Evolutionary conservation across 306 rosid species (phyloP).

Genomic region (Prunus mongolica): DNA sequence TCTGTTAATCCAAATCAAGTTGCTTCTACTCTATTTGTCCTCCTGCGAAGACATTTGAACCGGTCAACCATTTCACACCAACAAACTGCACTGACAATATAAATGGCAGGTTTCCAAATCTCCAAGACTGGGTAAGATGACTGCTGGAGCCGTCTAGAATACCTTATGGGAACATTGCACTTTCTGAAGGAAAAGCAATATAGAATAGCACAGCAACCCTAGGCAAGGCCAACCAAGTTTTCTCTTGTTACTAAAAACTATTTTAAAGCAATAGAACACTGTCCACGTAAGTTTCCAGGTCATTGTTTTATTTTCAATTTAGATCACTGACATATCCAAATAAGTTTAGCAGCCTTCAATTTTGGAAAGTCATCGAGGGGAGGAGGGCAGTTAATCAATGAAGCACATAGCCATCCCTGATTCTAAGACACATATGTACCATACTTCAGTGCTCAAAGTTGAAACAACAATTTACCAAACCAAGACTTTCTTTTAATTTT

Average conservation of each 20-base stretch:
- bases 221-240: background rate
- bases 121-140: background rate
- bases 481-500: no score
- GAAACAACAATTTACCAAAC: no score
- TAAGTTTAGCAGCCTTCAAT: background rate
- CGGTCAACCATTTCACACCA: background rate
- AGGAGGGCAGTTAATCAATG: no score
- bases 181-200: background rate
- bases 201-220: background rate
- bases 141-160: background rate
- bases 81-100: background rate
- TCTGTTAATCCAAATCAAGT: background rate
- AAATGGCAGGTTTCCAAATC: background rate
- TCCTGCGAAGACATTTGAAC: background rate
- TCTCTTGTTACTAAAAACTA: background rate
- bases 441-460: no score
- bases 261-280: background rate
- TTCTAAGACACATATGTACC: no score
- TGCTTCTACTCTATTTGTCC: background rate
- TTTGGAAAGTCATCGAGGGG: background rate
- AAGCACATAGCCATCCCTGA: no score
- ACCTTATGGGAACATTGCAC: background rate
- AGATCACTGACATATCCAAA: background rate
- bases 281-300: background rate
- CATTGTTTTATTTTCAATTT: background rate